These are phyloP conservation scores for Hygrophorus pudorinus DNA, from an alignment of 768 basidiomycete species.

Conservation along the genomic window DNA sequence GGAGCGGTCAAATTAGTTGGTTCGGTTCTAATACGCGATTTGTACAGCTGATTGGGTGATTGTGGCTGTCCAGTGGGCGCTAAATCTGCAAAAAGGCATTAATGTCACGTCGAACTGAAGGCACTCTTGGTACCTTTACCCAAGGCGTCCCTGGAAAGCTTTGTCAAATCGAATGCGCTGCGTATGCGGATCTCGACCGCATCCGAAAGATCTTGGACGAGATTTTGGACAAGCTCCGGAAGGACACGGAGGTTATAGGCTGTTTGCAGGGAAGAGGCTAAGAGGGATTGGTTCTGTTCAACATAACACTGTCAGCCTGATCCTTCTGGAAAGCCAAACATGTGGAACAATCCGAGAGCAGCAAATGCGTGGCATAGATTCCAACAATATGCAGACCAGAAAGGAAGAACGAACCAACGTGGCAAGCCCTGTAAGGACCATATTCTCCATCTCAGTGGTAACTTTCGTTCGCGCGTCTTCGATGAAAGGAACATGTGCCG, in stretches of 20 bases:
- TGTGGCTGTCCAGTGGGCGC: slow-evolving; percentile 20
- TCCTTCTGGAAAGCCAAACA: too few species aligned
- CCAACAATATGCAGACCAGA: slow-evolving; percentile 1
- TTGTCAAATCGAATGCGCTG: slow-evolving; percentile 75
- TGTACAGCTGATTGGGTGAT: slow-evolving; percentile 49
- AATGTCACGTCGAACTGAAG: slow-evolving; percentile 5
- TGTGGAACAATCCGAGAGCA: not conserved
- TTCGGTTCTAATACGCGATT: slow-evolving; percentile 80
- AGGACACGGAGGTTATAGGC: slow-evolving; percentile 87
- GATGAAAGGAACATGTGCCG: slow-evolving; percentile 60
- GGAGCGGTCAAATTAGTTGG: slow-evolving; percentile 83
- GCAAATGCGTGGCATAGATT: not conserved
- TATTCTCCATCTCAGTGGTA: slow-evolving; percentile 81
- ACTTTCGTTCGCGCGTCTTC: slow-evolving; percentile 62
- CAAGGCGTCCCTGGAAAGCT: slow-evolving; percentile 80
- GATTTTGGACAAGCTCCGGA: slow-evolving; percentile 69
- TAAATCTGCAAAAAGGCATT: slow-evolving; percentile 10
- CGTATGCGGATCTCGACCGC: slow-evolving; percentile 77
- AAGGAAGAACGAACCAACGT: slow-evolving; percentile 47
- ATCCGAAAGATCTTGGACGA: slow-evolving; percentile 72
- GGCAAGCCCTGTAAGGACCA: slow-evolving; percentile 73
- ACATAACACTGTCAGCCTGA: slow-evolving; percentile 2
- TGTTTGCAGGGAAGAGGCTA: slow-evolving; percentile 92
- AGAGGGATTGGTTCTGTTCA: slow-evolving; percentile 73
- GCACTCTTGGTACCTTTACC: slow-evolving; percentile 48